Percentiles rank a stretch among this genome's conserved stretches.
phyloP scores from a whole-genome alignment of 2,329 filamentous ascomycete species.

The Pestalotiopsis sp. region DNA sequence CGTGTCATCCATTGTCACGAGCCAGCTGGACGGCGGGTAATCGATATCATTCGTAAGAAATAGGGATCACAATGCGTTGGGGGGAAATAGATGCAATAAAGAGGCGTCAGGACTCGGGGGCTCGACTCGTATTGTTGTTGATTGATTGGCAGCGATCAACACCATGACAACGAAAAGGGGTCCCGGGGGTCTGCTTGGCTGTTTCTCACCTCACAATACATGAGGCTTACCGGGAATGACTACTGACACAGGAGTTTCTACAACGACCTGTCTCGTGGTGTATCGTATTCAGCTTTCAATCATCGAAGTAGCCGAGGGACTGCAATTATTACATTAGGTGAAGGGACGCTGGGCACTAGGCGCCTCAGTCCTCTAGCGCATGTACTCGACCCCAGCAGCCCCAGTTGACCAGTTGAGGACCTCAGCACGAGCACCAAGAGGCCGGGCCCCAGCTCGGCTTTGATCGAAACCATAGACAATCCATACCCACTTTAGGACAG shows the following conservation, averaged over 20 bases:
- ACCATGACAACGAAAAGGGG: too few relatives aligned
- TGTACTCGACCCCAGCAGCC: not conserved
- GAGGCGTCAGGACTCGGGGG: not conserved
- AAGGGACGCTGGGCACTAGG: not conserved
- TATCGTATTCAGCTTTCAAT: too few relatives aligned
- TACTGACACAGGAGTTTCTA: too few relatives aligned
- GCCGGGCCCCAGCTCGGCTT: not conserved
- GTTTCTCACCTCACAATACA: too few relatives aligned
- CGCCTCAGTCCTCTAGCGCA: not conserved
- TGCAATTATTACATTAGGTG: too few relatives aligned
- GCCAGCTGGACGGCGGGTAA: not conserved
- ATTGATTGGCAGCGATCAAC: too few relatives aligned
- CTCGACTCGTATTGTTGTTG: too few relatives aligned
- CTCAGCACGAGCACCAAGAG: not conserved
- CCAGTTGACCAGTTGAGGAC: too few relatives aligned
- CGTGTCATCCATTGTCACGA: not conserved
- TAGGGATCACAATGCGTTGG: not conserved
- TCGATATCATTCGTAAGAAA: not conserved
- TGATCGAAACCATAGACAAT: not conserved
- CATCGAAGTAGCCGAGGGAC: too few relatives aligned
- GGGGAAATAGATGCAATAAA: not conserved
- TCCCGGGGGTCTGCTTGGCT: too few relatives aligned
- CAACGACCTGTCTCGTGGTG: too few relatives aligned
- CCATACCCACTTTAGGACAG: conserved; percentile 10
- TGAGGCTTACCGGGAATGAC: too few relatives aligned